These are phyloP conservation scores for Phytophthora aleatoria DNA, from an alignment of 352 stramenopile species.

Conservation along the genomic window DNA sequence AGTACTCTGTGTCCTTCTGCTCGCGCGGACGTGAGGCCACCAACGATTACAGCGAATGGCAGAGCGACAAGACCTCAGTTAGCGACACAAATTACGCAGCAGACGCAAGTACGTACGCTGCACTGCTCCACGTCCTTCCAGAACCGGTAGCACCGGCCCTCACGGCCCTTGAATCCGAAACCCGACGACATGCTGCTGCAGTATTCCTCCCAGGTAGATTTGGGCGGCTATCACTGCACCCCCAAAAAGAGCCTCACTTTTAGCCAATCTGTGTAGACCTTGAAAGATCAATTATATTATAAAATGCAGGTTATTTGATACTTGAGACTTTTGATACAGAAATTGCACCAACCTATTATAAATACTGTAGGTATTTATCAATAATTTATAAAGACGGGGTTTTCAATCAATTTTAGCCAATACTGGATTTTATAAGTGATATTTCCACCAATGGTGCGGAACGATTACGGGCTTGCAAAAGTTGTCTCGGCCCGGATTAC, in stretches of 20 bases:
- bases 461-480: too few species aligned
- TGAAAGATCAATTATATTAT: too few species aligned
- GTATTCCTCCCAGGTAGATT: constrained; percentile 20
- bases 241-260: background rate
- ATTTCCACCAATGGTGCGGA: too few species aligned
- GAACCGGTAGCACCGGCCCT: constrained; percentile 94
- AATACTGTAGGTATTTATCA: too few species aligned
- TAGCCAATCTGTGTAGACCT: background rate
- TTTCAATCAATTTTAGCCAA: too few species aligned
- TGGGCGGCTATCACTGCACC: constrained; percentile 21
- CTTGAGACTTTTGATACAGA: too few species aligned
- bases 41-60: constrained; percentile 21
- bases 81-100: constrained; percentile 18
- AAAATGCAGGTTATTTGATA: too few species aligned
- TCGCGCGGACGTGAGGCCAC: constrained; percentile 11
- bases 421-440: too few species aligned
- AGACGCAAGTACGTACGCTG: constrained; percentile 83
- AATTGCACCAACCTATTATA: too few species aligned
- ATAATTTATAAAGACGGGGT: too few species aligned
- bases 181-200: constrained; percentile 90
- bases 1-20: constrained; percentile 83
- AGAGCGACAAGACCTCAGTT: constrained; percentile 1
- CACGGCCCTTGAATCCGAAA: constrained; percentile 92
- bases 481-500: too few species aligned
- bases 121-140: constrained; percentile 95